Evolutionary conservation across 495 filamentous ascomycete species (phyloP), one percentile per base, ranked within the genome.

Genomic region (Aspergillus haitiensis): DNA sequence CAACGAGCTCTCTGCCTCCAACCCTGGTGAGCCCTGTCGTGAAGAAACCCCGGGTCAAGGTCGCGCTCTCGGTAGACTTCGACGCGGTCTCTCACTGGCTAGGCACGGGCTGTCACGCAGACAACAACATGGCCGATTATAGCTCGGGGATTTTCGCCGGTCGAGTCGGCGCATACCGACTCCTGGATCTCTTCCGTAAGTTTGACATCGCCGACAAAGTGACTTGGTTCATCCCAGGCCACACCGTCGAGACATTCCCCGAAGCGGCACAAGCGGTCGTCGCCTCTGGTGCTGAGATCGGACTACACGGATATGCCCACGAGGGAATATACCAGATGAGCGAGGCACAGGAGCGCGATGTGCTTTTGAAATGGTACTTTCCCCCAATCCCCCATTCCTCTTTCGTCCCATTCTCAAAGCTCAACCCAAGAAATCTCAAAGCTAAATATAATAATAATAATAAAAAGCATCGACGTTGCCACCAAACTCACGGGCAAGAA

Each of bases 151-250:
- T 89, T 35, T 92, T 84, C 72, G 89, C 88, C 8, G 89, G 88
- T 32, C 88, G 86, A 1, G 76, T 90, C 40, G 89, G 89, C 12
- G 86, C 86, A 0, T 79, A 82, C 10, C 84, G 89, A 13, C 71
- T 93, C 3, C 75, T 93, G 34, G 90, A 88, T 64, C 69, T 93
- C 9, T 91, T 92, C 67, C 79, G 84, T 9, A 91, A 89, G 67
- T 89, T 91, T 76, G 81, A 85, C 49, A 92, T 92, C 76, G 42
- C 42, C 11, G 42, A 46, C 7, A 90, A 89, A 66, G 82, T 87
- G 7, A 90, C 89, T 3, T 93, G 87, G 86, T 93, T 93, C 67
- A 91, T 93, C 49, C 89, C 89, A 0, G 89, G 88, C 0, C 89
- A 93, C 67, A 88, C 85, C 0, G 77, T 93, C 21, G 89, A 92